These are phyloP conservation scores for Linum usitatissimum DNA, from an alignment of 345 rosid genomes.

Conservation along the genomic window DNA sequence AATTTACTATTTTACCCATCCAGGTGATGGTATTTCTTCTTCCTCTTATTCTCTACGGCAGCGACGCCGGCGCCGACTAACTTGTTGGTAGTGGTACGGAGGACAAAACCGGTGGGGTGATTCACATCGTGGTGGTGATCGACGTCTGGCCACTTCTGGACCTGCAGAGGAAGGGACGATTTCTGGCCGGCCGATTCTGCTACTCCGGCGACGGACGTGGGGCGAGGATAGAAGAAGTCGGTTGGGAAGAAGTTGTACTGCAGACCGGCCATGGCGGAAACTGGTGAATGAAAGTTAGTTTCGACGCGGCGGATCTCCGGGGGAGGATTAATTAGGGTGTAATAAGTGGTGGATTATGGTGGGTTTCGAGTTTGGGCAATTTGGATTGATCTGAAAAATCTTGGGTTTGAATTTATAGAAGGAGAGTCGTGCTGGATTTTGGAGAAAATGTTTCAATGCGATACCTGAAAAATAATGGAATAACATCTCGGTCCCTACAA, in stretches of 20 bases:
- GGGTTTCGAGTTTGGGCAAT: too few relatives aligned
- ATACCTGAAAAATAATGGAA: too few relatives aligned
- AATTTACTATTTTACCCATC: not conserved
- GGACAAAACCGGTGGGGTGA: not conserved
- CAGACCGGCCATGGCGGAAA: constrained; percentile 30
- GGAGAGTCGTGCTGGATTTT: too few relatives aligned
- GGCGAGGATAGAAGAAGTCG: constrained; percentile 42
- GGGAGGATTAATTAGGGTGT: too few relatives aligned
- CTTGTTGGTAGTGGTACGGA: not conserved
- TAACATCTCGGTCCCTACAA: too few relatives aligned
- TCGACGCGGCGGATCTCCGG: not conserved
- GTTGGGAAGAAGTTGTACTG: constrained; percentile 47
- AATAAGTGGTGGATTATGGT: too few relatives aligned
- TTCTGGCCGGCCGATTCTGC: not conserved
- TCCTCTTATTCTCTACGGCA: not conserved
- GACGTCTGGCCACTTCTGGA: not conserved
- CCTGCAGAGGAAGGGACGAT: not conserved
- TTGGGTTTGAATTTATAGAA: too few relatives aligned
- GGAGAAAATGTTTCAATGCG: too few relatives aligned
- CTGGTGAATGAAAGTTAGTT: not conserved
- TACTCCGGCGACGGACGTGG: constrained; percentile 19
- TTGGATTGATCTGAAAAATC: too few relatives aligned
- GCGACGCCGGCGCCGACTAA: not conserved
- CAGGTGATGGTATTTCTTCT: not conserved
- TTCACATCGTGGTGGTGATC: not conserved